Base-by-base conservation (phyloP, 1,284 basidiomycete genomes). In the Austropuccinia psidii region DNA sequence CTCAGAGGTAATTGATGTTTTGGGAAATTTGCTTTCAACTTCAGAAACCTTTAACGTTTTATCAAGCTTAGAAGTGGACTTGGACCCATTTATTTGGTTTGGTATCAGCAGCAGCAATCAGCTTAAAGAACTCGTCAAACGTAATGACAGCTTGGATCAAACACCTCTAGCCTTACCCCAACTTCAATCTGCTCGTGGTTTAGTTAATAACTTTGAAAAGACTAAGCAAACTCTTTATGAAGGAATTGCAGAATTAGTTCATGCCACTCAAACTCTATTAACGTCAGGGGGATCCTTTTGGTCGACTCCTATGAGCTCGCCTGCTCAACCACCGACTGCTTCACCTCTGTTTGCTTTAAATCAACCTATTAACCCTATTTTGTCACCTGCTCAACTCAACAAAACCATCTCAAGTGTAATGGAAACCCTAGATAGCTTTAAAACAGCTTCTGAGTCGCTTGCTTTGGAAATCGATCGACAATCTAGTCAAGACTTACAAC, bases 41-140 rank as follows among this genome's bases (percentile, higher is more conserved):
- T 11, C 58, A 2, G 69, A 72, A 37, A 54, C 13, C 24, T 37
- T 72, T 17, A 50, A 72, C 31, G 11, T 72, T 2, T 31, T n/a
- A 7, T 27, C 35, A 5, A 72, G 47, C 17, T 39, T 72, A 33
- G 57, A 72, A 27, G 49, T 72, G 13, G 69, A 72, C 24, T 31
- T 72, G 9, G 69, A 72, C 39, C 58, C 35, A 35, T 72, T 72
- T 49, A 29, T 72, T 24, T 72, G 69, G 69, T 35, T 62, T 27
- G 57, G 54, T n/a, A 33, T 60, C 31, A 61, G 15, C 58, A 35
- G 24, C 15, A 45, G 11, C 41, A 45, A 37, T 13, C 15, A 6
- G 29, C 29, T 19, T 33, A 8, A 5, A 39, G 24, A 66, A 66
- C 21, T 13, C 29, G 21, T 9, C 13, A 33, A 50, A 11, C n/a